Evolutionary conservation across 1,284 basidiomycete species (phyloP).

Genomic region (Termitomyces sp.): DNA sequence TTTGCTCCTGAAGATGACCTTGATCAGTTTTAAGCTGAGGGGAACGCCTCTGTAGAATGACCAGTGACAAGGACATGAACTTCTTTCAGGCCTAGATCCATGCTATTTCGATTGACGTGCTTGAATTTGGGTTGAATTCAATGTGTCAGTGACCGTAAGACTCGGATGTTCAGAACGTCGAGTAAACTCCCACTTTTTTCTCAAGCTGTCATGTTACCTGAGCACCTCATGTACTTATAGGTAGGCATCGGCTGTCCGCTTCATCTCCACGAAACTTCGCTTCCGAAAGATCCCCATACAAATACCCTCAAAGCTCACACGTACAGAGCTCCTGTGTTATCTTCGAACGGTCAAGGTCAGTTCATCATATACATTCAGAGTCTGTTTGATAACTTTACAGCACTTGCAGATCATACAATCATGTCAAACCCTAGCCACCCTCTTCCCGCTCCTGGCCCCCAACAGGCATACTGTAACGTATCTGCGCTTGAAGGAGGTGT

Average conservation of each 20-base stretch:
- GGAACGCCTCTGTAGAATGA: slow-evolving; percentile 9
- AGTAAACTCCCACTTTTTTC: no score
- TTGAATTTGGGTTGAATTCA: no score
- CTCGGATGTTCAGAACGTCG: no score
- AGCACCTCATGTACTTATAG: no score
- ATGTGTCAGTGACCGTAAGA: no score
- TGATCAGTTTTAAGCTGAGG: not conserved
- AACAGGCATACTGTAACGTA: slow-evolving; percentile 43
- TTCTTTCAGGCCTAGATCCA: slow-evolving; percentile 35
- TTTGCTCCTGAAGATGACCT: slow-evolving; percentile 47
- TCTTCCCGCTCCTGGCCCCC: slow-evolving; percentile 29
- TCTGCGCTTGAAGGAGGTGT: slow-evolving; percentile 48
- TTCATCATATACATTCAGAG: not conserved
- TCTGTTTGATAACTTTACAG: not conserved
- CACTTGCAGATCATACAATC: not conserved
- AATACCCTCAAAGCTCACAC: not conserved
- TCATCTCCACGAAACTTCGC: not conserved
- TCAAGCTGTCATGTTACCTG: not conserved
- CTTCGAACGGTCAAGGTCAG: not conserved
- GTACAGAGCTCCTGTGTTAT: not conserved
- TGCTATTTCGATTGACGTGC: no score
- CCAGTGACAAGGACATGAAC: slow-evolving; percentile 42
- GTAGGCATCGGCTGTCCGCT: not conserved
- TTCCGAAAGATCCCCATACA: not conserved
- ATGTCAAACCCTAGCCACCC: slow-evolving; percentile 1